Evolutionary conservation across 1,284 basidiomycete genomes (phyloP).

Genomic region (Ceratobasidium sp.): DNA sequence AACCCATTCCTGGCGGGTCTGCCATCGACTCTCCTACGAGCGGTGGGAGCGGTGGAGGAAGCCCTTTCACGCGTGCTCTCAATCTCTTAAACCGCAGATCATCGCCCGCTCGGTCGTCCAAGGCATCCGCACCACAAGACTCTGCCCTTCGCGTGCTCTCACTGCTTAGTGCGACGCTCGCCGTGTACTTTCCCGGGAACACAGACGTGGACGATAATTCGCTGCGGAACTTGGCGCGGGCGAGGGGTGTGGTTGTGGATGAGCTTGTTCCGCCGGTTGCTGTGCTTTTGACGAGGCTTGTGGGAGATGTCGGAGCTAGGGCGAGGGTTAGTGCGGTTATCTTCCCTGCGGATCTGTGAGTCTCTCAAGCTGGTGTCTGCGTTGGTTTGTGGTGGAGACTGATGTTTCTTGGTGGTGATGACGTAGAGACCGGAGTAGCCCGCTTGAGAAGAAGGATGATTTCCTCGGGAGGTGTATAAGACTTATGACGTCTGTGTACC

Average conservation of each 20-base stretch:
- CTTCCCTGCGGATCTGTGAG: constrained; percentile 73
- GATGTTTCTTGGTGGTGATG: neutral
- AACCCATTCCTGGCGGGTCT: neutral
- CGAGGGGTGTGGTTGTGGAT: constrained; percentile 68
- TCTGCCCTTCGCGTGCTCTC: constrained; percentile 64
- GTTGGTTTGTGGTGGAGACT: neutral
- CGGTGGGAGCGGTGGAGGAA: constrained; percentile 6
- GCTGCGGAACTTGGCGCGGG: constrained; percentile 64
- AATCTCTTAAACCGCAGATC: constrained; percentile 57
- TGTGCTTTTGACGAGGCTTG: constrained; percentile 75
- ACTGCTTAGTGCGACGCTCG: constrained; percentile 69
- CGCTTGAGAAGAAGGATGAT: constrained; percentile 76
- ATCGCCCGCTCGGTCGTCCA: constrained; percentile 19
- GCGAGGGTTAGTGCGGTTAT: constrained; percentile 70
- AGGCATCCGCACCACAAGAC: constrained; percentile 32
- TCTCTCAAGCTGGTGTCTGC: constrained; percentile 21
- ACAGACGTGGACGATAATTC: constrained; percentile 69
- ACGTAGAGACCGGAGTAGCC: constrained; percentile 71
- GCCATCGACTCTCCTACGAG: neutral
- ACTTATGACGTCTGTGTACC: constrained; percentile 77
- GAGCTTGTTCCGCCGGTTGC: constrained; percentile 80
- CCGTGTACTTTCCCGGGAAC: constrained; percentile 72
- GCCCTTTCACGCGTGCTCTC: constrained; percentile 59
- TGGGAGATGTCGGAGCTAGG: constrained; percentile 69
- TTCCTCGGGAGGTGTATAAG: constrained; percentile 81